phyloP scores from a whole-genome alignment of 768 basidiomycete species.

The Kwoniella dendrophila region DNA sequence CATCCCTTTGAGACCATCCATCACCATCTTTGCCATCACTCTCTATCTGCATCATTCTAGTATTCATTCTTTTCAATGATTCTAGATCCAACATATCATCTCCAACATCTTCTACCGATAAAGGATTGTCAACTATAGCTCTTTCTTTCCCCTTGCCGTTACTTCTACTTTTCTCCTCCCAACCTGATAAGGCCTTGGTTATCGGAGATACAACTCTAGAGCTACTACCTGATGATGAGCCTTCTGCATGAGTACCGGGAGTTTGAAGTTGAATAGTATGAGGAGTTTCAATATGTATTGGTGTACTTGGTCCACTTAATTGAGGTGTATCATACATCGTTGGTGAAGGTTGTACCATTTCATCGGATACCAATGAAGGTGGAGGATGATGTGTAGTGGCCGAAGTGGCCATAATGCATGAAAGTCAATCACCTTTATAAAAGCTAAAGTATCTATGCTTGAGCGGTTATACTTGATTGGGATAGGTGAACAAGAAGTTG shows the following conservation, averaged over 20 bases:
- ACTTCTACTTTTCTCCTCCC: background rate
- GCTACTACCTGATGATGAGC: slow-evolving; percentile 8
- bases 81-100: slow-evolving; percentile 17
- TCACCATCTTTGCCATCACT: background rate
- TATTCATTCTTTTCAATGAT: slow-evolving; percentile 16
- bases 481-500: background rate
- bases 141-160: slow-evolving; percentile 17
- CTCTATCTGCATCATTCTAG: slow-evolving; percentile 20
- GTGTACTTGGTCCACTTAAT: slow-evolving; percentile 12
- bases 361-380: background rate
- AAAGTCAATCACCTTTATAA: background rate
- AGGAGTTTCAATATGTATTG: slow-evolving; percentile 14
- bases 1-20: slow-evolving; percentile 3
- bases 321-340: background rate
- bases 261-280: slow-evolving; percentile 20
- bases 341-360: background rate
- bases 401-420: slow-evolving; percentile 5
- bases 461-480: background rate
- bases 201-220: background rate
- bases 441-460: background rate
- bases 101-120: background rate
- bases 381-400: background rate
- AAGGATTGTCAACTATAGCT: background rate
- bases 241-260: slow-evolving; percentile 11
- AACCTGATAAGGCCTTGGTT: background rate